phyloP scores from a whole-genome alignment of 768 basidiomycete species.

The Auriscalpium microsporum region DNA sequence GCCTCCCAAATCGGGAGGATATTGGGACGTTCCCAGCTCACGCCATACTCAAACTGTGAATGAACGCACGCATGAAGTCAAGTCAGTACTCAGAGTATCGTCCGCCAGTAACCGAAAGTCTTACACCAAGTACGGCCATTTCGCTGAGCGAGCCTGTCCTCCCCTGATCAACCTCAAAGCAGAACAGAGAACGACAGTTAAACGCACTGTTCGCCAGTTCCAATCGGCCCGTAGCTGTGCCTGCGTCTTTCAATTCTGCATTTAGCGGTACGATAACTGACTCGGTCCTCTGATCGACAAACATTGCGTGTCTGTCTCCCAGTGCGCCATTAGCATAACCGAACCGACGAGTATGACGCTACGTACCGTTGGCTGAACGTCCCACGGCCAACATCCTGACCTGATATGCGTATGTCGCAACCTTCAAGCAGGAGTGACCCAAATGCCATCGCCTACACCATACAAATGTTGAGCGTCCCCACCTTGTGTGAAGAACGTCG shows the following conservation, averaged over 20 bases:
- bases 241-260: conserved; percentile 42
- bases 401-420: conserved; percentile 79
- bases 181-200: neutral
- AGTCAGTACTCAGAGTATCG: neutral
- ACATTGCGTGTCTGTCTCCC: conserved; percentile 67
- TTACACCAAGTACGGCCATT: conserved; percentile 78
- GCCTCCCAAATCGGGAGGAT: conserved; percentile 89
- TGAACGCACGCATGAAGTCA: neutral
- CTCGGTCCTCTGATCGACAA: conserved; percentile 83
- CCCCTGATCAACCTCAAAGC: neutral
- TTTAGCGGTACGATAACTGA: conserved; percentile 77
- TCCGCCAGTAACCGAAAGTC: conserved; percentile 16
- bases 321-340: neutral
- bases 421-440: conserved; percentile 81
- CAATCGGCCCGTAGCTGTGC: conserved; percentile 40
- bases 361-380: conserved; percentile 72
- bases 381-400: conserved; percentile 88
- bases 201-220: conserved; percentile 81
- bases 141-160: conserved; percentile 74
- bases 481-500: neutral
- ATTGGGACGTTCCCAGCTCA: conserved; percentile 81
- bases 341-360: neutral
- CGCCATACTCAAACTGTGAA: conserved; percentile 76
- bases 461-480: neutral
- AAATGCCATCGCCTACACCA: conserved; percentile 68